Evolutionary conservation across 768 basidiomycete genomes (phyloP), one percentile per base, ranked within the genome.

Genomic region (Bullera alba): DNA sequence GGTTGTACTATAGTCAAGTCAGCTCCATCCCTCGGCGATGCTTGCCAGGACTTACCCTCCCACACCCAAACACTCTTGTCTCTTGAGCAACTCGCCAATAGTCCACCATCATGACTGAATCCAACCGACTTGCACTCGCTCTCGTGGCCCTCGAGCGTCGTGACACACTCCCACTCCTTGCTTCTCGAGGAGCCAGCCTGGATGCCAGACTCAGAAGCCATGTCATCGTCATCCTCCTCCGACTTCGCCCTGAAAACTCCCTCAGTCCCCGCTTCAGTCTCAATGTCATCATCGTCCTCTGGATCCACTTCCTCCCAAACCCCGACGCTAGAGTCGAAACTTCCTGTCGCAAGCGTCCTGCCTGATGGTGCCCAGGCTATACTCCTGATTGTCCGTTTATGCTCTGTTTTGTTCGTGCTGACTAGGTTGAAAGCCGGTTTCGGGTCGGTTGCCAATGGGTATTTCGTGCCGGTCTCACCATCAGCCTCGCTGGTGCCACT

Each of bases 31-130:
- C 36, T 22, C 8, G 30, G n/a, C 17, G 21, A 26, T 27, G 37
- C 12, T n/a, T n/a, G n/a, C n/a, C n/a, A n/a, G n/a, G 14, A 62
- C 75, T 63, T 66, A 85, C 92, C 89, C 79, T 96, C 93, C 93
- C 95, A 99, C 29, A 99, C 80, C 95, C 95, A 97, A 0, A 97
- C 91, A 4, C 89, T 88, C 76, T 97, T 99, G 75, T 97, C 95
- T 52, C 95, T 78, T 59, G 87, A 86, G 67, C 92, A 96, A 54
- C 85, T 91, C 7, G 93, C 95, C n/a, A 99, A 76, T 22, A 95
- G 73, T 2, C 79, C 83, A 0, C 80, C 84, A n/a, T 82, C 80
- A 29, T 76, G 75, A 10, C 85, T 88, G 73, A 85, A 96, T 3
- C 82, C 85, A 0, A 92, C 86, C 48, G 83, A 79, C 76, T 97